Percentiles rank a stretch among this genome's conserved stretches.
Evolutionary conservation across 805 yeast genomes (phyloP).

Genomic region (Pichia gijzeniarum): DNA sequence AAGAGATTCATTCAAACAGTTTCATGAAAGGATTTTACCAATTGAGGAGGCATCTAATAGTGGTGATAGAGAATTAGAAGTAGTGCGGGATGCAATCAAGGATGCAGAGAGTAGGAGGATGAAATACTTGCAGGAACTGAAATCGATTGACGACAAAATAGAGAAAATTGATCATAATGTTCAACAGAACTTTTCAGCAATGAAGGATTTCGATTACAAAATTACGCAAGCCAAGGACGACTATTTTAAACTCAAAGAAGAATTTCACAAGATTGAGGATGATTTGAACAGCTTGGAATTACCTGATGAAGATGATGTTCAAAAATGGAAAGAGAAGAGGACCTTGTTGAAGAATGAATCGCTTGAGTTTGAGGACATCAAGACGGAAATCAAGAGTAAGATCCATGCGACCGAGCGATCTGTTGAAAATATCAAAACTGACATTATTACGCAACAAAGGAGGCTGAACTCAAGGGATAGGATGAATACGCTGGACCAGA

Average conservation of each 20-base stretch:
- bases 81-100: conserved; percentile 7
- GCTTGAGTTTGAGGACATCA: conserved; percentile 17
- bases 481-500: conserved; percentile 38
- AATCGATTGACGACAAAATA: conserved; percentile 7
- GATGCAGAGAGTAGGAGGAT: not conserved
- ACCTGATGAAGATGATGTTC: conserved; percentile 17
- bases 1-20: conserved; percentile 19
- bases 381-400: conserved; percentile 15
- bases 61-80: conserved; percentile 8
- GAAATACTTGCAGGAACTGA: not conserved
- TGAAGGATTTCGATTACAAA: conserved; percentile 30
- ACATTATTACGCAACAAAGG: conserved; percentile 14
- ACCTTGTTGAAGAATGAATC: conserved; percentile 20
- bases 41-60: conserved; percentile 17
- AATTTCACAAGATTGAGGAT: conserved; percentile 11
- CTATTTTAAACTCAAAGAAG: conserved; percentile 25
- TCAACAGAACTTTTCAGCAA: conserved; percentile 28
- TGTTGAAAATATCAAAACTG: conserved; percentile 16
- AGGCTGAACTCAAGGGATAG: conserved; percentile 43
- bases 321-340: conserved; percentile 22
- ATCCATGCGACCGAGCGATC: conserved; percentile 10
- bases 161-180: conserved; percentile 22
- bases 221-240: conserved; percentile 33
- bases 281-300: conserved; percentile 13
- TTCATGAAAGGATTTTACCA: conserved; percentile 21